phyloP scores from a whole-genome alignment of 169 alveolate genomes.

The Gregarina niphandrodes region DNA sequence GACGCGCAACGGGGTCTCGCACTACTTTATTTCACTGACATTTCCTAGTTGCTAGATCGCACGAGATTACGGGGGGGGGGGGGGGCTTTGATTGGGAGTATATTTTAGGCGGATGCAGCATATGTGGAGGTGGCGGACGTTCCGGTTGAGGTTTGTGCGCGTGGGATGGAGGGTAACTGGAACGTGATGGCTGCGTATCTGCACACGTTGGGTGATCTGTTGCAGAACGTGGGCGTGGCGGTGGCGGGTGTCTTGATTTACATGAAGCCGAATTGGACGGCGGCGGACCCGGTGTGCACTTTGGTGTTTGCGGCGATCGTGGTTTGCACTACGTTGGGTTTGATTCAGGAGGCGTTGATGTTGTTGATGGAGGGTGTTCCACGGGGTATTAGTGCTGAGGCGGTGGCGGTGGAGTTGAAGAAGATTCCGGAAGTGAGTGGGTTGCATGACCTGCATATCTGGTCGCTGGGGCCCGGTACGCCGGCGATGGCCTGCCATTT shows the following conservation, averaged over 20 bases:
- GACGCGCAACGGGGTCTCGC: too few species aligned
- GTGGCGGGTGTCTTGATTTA: constrained; percentile 65
- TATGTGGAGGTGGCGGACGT: too few species aligned
- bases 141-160: too few species aligned
- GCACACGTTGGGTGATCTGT: constrained; percentile 73
- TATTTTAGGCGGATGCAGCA: too few species aligned
- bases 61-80: too few species aligned
- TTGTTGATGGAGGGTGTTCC: constrained; percentile 80
- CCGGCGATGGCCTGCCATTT: constrained; percentile 68
- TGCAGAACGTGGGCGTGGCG: constrained; percentile 71
- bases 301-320: constrained; percentile 67
- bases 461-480: constrained; percentile 72
- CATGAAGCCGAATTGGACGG: constrained; percentile 40
- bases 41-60: too few species aligned
- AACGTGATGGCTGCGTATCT: constrained; percentile 73
- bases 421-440: constrained; percentile 57
- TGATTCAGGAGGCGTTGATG: not conserved
- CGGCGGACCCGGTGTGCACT: constrained; percentile 85
- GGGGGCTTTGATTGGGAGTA: too few species aligned
- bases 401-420: constrained; percentile 40
- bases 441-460: constrained; percentile 80
- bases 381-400: constrained; percentile 42
- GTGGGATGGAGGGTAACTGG: too few species aligned
- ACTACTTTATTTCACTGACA: too few species aligned
- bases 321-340: constrained; percentile 49